Evolutionary conservation across 2,329 filamentous ascomycete species (phyloP).

Genomic region (Microdochium nivale): DNA sequence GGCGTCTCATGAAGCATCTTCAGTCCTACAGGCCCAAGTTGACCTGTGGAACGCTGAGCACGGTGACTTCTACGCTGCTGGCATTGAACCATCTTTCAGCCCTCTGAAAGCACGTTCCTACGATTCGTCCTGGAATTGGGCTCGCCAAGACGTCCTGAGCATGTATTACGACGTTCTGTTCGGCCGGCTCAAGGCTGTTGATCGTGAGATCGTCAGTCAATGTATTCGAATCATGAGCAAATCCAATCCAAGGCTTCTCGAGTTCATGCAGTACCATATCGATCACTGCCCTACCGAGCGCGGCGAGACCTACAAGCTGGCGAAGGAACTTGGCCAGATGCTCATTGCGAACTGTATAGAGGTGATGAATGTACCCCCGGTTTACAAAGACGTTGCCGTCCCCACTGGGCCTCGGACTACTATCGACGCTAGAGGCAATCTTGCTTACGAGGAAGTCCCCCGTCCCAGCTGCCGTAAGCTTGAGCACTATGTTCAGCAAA

Average conservation of each 20-base stretch:
- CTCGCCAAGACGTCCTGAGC: constrained; percentile 87
- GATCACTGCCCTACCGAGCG: constrained; percentile 96
- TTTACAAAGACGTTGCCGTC: constrained; percentile 91
- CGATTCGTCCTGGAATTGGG: constrained; percentile 99
- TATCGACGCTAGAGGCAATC: constrained; percentile 85
- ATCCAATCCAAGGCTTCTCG: constrained; percentile 87
- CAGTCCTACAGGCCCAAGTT: constrained; percentile 82
- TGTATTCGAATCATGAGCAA: constrained; percentile 99
- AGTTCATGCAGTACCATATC: constrained; percentile 99
- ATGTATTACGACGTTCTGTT: constrained; percentile 99
- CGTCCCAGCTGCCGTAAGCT: constrained; percentile 88
- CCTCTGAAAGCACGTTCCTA: constrained; percentile 91
- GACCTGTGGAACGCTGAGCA: constrained; percentile 95
- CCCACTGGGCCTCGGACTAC: constrained; percentile 88
- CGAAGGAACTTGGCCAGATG: constrained; percentile 85
- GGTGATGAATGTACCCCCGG: constrained; percentile 71
- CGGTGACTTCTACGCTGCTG: constrained; percentile 89
- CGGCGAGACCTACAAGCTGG: constrained; percentile 95
- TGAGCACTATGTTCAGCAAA: constrained; percentile 96
- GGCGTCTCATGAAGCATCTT: constrained; percentile 74
- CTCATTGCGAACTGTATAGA: constrained; percentile 98
- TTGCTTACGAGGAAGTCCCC: constrained; percentile 83
- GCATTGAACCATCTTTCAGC: constrained; percentile 91
- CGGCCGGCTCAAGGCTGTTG: constrained; percentile 82
- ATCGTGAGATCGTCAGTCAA: constrained; percentile 96